Base-by-base conservation (phyloP, 495 filamentous ascomycete species). In the Neurospora africana region DNA sequence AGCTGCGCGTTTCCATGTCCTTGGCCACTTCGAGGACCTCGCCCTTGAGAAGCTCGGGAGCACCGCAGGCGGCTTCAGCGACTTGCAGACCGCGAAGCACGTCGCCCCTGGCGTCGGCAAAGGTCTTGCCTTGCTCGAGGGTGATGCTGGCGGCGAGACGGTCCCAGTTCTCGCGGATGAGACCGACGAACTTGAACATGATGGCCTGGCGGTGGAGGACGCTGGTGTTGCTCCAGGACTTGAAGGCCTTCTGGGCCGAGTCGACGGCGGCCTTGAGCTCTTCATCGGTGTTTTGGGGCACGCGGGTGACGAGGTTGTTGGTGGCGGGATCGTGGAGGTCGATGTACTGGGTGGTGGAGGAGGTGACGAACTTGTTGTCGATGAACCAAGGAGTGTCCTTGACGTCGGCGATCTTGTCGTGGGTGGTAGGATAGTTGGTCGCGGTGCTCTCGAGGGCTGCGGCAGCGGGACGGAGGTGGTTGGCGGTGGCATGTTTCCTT, bases 1-100 rank as follows among this genome's bases (percentile, higher is more conserved):
- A 98, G 74, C 88, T 92, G 74, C 95, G 84, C 10, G 95, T 99
- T 86, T 99, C 95, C 95, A 99, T 99, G 81, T 99, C 95, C 86
- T 96, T 97, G 68, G 95, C 90, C 10, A 99, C 95, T 84, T 99
- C 96, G 40, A 99, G 84, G 37, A 99, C 89, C 82, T 98, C 95
- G 39, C 95, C 95, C 72, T 92, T 92, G 81, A 98, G 86, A 80
- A 98, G 91, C 47, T 94, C 95, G 9, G 95, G 95, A 75, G 97
- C 97, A 39, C 91, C 93, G 78, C 94, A 98, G 37, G 95, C 93
- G 23, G 93, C 95, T 85, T 99, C 95, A 11, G 95, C 95, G 58
- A 99, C 95, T 85, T 99, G 95, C 74, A 99, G 84, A 47, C 95
- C 95, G 70, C 95, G 88, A 71, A 99, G 88, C 19, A 99, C 95